These are phyloP conservation scores for Cytospora schulzeri DNA, from an alignment of 2,329 filamentous ascomycete species.

Conservation along the genomic window DNA sequence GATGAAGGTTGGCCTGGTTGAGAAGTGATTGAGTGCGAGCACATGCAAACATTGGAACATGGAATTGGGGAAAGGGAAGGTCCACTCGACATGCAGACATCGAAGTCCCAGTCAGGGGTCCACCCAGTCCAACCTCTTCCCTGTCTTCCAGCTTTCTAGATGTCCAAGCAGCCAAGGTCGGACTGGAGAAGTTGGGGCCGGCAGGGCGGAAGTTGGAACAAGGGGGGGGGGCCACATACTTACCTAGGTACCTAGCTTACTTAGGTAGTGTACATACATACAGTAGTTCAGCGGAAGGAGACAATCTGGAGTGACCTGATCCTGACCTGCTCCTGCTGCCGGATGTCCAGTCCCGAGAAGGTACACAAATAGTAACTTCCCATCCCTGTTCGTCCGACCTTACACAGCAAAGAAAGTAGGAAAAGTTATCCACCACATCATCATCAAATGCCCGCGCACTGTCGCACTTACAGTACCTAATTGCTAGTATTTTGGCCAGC, in stretches of 20 bases:
- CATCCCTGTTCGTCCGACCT: not conserved
- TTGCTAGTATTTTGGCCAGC: not conserved
- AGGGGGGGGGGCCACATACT: no score
- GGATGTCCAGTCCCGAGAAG: not conserved
- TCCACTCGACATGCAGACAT: not conserved
- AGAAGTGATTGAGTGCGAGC: not conserved
- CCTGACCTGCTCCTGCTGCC: not conserved
- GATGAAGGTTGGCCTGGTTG: not conserved
- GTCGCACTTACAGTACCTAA: not conserved
- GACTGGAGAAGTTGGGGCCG: not conserved
- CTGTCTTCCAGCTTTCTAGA: not conserved
- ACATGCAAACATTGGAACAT: not conserved
- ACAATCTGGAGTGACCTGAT: not conserved
- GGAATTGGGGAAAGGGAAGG: no score
- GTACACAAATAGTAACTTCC: not conserved
- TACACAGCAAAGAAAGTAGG: not conserved
- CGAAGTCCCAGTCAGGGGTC: not conserved
- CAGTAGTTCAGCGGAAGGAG: no score
- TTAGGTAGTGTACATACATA: no score
- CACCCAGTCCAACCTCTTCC: not conserved
- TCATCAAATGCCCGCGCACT: not conserved
- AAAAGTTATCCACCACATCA: no score
- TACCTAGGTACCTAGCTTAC: no score
- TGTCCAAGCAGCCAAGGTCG: not conserved
- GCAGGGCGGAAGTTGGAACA: not conserved